Base-by-base conservation (phyloP, 768 basidiomycete genomes). In the Mycena kentingensis region DNA sequence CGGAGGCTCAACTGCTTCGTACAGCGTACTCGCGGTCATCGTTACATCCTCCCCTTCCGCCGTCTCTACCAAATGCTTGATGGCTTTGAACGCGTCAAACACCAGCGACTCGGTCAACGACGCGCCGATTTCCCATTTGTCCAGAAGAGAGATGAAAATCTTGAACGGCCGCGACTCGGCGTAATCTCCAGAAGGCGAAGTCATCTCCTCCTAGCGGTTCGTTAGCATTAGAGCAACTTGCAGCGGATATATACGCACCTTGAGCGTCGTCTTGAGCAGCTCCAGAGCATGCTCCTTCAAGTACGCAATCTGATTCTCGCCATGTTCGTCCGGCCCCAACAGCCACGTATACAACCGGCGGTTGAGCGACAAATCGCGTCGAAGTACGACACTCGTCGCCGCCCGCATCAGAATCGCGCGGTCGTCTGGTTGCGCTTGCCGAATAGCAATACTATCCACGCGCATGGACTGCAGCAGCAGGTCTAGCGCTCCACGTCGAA, bases 121-220 rank as follows among this genome's bases (percentile, higher is more conserved):
- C 7, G 80, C 82, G 4, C 96, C 96, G 38, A 98, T 87, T 67
- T 98, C 97, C 90, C 93, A 98, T 68, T 97, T 97, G 69, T 99
- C 97, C 59, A 98, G 74, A 16, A 98, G 69, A 1, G 93, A 95
- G 21, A 98, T 87, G 67, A 97, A 95, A 28, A 98, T 89, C 70
- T 95, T 96, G 80, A 94, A 98, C 0, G 97, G 93, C 22, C 91
- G 75, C 3, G 89, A 88, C 55, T 87, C 85, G 1, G 87, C 75
- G 58, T 92, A 93, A 51, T 85, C 84, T 44, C 80, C 77, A 2
- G 84, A 84, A 2, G 86, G 85, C 11, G 77, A 70, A 54, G 81
- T 75, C 90, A 94, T 93, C 57, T 94, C 91, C 38, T 78, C 76
- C 87, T 93, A 61, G n/a, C 35, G 15, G 27, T 46, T 55, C n/a